Evolutionary conservation across 2,329 filamentous ascomycete genomes (phyloP), one percentile per base, ranked within the genome.

Genomic region (Fusarium sp.): DNA sequence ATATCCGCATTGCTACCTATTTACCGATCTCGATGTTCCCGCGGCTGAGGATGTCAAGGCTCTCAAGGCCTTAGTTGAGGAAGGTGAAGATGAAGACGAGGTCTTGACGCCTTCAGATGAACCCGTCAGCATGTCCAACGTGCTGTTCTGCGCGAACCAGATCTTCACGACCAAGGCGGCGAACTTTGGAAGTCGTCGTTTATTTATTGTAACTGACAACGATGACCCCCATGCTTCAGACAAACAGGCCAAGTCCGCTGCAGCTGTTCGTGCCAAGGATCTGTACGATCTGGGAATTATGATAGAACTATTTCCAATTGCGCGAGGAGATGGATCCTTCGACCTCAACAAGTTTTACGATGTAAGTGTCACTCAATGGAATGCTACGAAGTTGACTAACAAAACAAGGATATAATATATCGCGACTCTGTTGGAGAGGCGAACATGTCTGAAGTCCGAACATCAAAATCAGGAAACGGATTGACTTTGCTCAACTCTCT

Each of bases 201-300:
- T 99, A n/a, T 99, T 99, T 81, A 89, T 99, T 69, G 93, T 99
- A 59, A 98, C 96, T 0, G 94, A 98, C 79, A 93, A 97, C 70
- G 96, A 98, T 78, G 87, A 94, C 70, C 96, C 96, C 6, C 93
- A 97, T 77, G 82, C 84, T 1, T 84, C 87, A 20, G 90, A 93
- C 77, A 96, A 94, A 80, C 84, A 87, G 10, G 84, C 91, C 30
- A 90, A 91, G 55, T 91, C 92, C 16, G 89, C 92, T 37, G 93
- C 96, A 6, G 91, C 93, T 9, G 93, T 96, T 7, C 89, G 94
- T 56, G 96, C 96, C 29, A 97, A 97, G 78, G 96, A 99, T 81
- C 80, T 99, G 24, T 98, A 98, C 77, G 96, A 99, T 77, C 84
- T 98, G 29, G 94, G 94, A 6, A 94, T 98, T 30, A 89, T 88